Base-by-base conservation (phyloP, 495 filamentous ascomycete species). In the Aspergillus sclerotiicarbonarius region DNA sequence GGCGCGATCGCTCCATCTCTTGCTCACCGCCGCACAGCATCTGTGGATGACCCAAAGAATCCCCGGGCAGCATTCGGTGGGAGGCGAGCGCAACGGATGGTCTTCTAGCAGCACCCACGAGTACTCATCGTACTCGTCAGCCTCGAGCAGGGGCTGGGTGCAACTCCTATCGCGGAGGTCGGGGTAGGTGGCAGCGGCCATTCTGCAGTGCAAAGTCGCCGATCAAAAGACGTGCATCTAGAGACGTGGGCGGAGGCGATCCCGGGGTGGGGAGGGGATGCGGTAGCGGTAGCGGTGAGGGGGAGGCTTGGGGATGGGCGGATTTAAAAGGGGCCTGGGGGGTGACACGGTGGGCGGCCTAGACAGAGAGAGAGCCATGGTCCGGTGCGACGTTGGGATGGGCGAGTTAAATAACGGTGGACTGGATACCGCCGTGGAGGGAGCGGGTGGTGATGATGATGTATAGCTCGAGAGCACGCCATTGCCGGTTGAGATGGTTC, bases 41-140 rank as follows among this genome's bases (percentile, higher is more conserved):
- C 66, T 57, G 1, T 59, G 19, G 9, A 71, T 19, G 18, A 66
- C 62, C 8, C 51, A 16, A 0, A 54, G 44, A 31, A 72, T 16
- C 0, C 69, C 69, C 3, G 75, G 71, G 31, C 69, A 66, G 54
- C 71, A 76, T 15, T 70, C 66, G n/a, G 63, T 65, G 20, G 73
- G 73, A 59, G 72, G 63, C 1, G 71, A 71, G 13, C 75, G 75
- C 9, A 75, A 67, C 8, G 73, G 75, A 53, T 77, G 75, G 32
- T 75, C 75, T 10, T 76, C 74, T 2, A 66, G 51, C 8, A 77
- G 51, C 33, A 71, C 54, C 66, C 67, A 73, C 20, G 67, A 64
- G 21, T 68, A 63, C 47, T 68, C 69, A 58, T 75, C 74, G 54
- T 69, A 64, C 9, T 62, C 58, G 2, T 58, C 39, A 12, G 30